These are phyloP conservation scores for Cyberlindnera veronae DNA, from an alignment of 805 yeast genomes.

Conservation along the genomic window DNA sequence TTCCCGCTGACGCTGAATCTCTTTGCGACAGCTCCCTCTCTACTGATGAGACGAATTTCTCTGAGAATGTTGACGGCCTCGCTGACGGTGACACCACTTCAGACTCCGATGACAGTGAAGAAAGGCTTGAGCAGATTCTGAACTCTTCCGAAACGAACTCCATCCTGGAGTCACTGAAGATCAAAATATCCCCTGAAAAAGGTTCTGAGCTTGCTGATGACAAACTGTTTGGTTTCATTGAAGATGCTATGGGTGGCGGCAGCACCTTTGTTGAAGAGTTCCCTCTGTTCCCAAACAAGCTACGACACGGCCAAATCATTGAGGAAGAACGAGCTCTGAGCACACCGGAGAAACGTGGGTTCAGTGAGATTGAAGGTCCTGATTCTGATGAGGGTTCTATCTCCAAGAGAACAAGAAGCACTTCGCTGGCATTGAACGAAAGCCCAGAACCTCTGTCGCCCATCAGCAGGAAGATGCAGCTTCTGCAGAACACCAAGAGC, in stretches of 20 bases:
- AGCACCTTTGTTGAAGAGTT: slow-evolving; percentile 9
- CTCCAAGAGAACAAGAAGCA: slow-evolving; percentile 15
- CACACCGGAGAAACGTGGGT: slow-evolving; percentile 13
- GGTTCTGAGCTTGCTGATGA: background rate
- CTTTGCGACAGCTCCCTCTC: background rate
- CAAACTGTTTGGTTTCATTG: too few species aligned
- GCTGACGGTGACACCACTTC: slow-evolving; percentile 5
- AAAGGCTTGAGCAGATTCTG: slow-evolving; percentile 12
- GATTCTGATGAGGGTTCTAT: slow-evolving; percentile 12
- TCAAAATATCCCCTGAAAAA: slow-evolving; percentile 8
- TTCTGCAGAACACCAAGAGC: slow-evolving; percentile 14
- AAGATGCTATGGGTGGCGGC: background rate
- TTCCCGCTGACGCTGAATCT: background rate
- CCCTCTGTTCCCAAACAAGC: slow-evolving; percentile 15
- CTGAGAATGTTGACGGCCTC: background rate
- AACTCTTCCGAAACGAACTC: slow-evolving; percentile 17
- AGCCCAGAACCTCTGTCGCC: slow-evolving; percentile 11
- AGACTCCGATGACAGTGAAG: slow-evolving; percentile 12
- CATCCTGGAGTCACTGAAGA: slow-evolving; percentile 14
- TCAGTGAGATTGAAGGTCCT: slow-evolving; percentile 1
- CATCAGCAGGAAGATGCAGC: slow-evolving; percentile 9
- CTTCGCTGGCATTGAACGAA: background rate
- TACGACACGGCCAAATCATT: slow-evolving; percentile 1
- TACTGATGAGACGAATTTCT: too few species aligned
- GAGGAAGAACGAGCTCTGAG: slow-evolving; percentile 15